Evolutionary conservation across 495 filamentous ascomycete genomes (phyloP).

Genomic region (Talaromyces proteolyticus): DNA sequence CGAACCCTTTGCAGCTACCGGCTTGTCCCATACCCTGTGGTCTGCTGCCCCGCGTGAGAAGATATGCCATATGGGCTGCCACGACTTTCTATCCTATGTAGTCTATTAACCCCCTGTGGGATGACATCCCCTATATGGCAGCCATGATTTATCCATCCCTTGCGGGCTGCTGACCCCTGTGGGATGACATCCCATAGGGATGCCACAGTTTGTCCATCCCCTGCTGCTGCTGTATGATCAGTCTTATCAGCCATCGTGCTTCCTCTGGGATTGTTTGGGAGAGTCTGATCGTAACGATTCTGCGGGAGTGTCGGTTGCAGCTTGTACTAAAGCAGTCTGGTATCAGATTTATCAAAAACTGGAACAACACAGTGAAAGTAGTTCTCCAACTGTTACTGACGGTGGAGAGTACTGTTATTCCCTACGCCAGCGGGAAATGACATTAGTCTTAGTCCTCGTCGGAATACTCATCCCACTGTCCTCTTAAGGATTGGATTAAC

Average conservation of each 20-base stretch:
- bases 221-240: neutral
- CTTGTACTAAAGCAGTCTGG: no score
- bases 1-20: no score
- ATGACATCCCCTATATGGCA: neutral
- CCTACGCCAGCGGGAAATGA: no score
- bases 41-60: neutral
- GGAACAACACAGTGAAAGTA: no score
- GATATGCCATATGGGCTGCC: neutral
- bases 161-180: neutral
- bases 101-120: neutral
- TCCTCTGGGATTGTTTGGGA: neutral
- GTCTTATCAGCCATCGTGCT: neutral
- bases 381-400: no score
- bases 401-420: no score
- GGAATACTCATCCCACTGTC: no score
- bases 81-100: neutral
- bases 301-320: neutral
- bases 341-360: no score
- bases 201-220: neutral
- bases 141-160: neutral
- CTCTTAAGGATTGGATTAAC: no score
- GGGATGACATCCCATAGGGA: no score
- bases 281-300: neutral
- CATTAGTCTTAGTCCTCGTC: no score
- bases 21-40: neutral